Evolutionary conservation across 768 basidiomycete genomes (phyloP).

Genomic region (Chalciporus pseudorubinellus): DNA sequence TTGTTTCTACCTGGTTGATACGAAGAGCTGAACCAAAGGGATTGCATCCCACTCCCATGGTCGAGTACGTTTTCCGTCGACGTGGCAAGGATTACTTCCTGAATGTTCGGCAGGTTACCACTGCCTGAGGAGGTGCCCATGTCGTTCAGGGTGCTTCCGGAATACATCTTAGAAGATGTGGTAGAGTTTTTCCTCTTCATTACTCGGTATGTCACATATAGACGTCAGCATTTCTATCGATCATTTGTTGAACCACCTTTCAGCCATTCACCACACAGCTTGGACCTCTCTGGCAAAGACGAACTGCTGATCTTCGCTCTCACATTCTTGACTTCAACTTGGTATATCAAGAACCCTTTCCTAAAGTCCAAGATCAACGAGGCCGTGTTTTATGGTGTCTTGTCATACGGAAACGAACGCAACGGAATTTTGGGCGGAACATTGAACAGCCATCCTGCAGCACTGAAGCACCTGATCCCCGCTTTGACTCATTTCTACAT

Average conservation of each 20-base stretch:
- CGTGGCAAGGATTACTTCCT: neutral
- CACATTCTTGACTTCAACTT: conserved; percentile 90
- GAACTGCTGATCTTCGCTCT: conserved; percentile 85
- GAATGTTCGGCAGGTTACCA: conserved; percentile 59
- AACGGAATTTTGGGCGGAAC: conserved; percentile 75
- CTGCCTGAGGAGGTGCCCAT: conserved; percentile 82
- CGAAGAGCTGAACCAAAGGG: conserved; percentile 82
- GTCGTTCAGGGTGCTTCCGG: conserved; percentile 84
- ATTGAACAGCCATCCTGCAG: conserved; percentile 82
- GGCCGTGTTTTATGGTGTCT: conserved; percentile 70
- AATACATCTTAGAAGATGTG: conserved; percentile 92
- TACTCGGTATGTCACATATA: conserved; percentile 58
- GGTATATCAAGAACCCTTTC: conserved; percentile 99
- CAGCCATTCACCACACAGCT: conserved; percentile 70
- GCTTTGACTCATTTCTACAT: conserved; percentile 94
- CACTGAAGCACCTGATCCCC: conserved; percentile 85
- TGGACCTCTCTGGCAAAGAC: conserved; percentile 81
- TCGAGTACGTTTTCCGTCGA: conserved; percentile 51
- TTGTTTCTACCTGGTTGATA: conserved; percentile 92
- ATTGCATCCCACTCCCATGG: conserved; percentile 64
- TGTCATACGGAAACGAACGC: conserved; percentile 61
- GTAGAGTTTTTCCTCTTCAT: conserved; percentile 86
- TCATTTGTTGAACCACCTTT: conserved; percentile 2
- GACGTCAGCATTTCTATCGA: neutral
- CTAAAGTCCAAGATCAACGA: conserved; percentile 95